Evolutionary conservation across 2,329 filamentous ascomycete genomes (phyloP).

Genomic region (Cladophialophora psammophila): DNA sequence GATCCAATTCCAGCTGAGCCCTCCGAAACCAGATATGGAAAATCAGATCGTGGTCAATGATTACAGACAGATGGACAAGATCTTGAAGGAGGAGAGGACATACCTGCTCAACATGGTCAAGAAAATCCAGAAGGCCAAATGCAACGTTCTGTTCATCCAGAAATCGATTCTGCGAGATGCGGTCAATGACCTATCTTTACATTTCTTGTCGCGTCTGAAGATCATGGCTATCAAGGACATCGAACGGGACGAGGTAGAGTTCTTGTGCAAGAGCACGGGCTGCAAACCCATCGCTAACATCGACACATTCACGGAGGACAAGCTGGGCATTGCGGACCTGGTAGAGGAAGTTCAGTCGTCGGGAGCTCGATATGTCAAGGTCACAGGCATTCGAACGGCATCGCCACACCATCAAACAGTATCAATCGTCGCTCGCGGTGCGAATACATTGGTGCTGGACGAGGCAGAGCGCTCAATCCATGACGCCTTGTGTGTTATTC

Average conservation of each 20-base stretch:
- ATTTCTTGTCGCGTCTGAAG: conserved; percentile 96
- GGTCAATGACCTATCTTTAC: conserved; percentile 94
- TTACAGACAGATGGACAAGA: conserved; percentile 99
- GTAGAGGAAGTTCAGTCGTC: conserved; percentile 90
- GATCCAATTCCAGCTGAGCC: conserved; percentile 98
- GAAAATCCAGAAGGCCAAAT: conserved; percentile 99
- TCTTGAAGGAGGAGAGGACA: conserved; percentile 97
- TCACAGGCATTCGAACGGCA: conserved; percentile 85
- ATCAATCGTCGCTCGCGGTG: conserved; percentile 91
- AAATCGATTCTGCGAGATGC: conserved; percentile 98
- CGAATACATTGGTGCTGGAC: conserved; percentile 92
- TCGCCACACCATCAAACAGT: conserved; percentile 73
- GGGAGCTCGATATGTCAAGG: conserved; percentile 91
- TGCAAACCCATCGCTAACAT: conserved; percentile 99
- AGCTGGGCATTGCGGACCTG: conserved; percentile 90
- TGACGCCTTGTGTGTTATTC: conserved; percentile 96
- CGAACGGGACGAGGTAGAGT: conserved; percentile 97
- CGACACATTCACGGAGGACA: conserved; percentile 98
- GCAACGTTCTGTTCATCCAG: conserved; percentile 96
- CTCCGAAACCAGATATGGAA: conserved; percentile 99
- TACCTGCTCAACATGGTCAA: conserved; percentile 99
- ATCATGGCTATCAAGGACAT: conserved; percentile 97
- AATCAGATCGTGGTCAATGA: conserved; percentile 99
- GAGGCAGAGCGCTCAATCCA: conserved; percentile 96
- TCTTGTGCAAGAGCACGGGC: conserved; percentile 98